A percentile compares a stretch with the other conserved stretches of the same genome.
phyloP scores from a whole-genome alignment of 2,329 filamentous ascomycete species.

The Aspergillus pseudotamarii region DNA sequence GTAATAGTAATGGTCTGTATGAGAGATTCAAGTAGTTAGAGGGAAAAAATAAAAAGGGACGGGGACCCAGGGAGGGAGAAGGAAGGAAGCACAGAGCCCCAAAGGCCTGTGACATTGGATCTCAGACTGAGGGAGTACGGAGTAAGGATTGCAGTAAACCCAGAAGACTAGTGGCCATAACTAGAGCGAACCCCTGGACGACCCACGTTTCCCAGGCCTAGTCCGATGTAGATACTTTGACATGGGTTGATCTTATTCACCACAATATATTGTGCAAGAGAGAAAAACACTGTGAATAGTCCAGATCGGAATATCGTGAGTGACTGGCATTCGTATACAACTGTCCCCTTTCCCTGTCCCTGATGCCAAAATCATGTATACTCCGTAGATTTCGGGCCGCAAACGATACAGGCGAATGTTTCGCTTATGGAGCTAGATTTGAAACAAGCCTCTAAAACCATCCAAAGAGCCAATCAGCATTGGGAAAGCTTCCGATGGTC shows the following conservation, averaged over 20 bases:
- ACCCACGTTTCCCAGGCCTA: slow-evolving; percentile 11
- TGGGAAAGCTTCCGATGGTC: background rate
- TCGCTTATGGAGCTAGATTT: background rate
- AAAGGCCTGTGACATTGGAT: background rate
- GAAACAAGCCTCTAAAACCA: background rate
- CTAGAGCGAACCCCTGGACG: slow-evolving; percentile 17
- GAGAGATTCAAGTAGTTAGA: background rate
- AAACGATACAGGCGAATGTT: background rate
- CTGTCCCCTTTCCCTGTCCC: no score
- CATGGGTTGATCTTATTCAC: background rate
- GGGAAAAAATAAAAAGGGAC: background rate
- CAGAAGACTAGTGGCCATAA: background rate
- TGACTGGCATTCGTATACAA: background rate
- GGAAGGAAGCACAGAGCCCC: background rate
- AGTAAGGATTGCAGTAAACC: background rate
- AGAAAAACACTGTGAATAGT: background rate
- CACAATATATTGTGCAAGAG: background rate
- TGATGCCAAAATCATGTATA: background rate
- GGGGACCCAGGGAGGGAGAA: background rate
- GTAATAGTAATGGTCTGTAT: background rate
- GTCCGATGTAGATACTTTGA: background rate
- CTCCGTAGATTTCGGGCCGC: background rate
- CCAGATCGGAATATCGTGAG: background rate
- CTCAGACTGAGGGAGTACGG: background rate
- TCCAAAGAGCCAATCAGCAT: background rate